Conservation (phyloP, 2,329 filamentous ascomycete genomes). For the Aspergillus costaricaensis region DNA sequence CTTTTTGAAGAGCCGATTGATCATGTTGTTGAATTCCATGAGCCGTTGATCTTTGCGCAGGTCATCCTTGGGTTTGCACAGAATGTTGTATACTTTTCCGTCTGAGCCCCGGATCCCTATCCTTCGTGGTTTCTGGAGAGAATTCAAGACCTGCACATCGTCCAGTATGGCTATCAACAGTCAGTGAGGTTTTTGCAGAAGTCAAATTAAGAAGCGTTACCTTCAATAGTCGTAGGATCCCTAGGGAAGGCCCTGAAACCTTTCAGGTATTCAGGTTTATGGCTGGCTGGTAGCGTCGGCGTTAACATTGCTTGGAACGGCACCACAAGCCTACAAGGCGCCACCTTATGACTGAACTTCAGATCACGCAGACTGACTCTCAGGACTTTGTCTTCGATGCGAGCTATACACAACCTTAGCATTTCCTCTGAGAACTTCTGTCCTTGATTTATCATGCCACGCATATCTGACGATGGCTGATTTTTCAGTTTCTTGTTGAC, state of each 20-base stretch:
- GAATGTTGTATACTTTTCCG: constrained; percentile 80
- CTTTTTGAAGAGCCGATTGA: constrained; percentile 89
- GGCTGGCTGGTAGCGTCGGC: constrained; percentile 71
- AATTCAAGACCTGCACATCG: constrained; percentile 85
- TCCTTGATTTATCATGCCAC: constrained; percentile 71
- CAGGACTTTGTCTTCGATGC: constrained; percentile 69
- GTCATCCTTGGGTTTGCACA: constrained; percentile 98
- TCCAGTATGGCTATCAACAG: constrained; percentile 65
- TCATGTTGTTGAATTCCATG: constrained; percentile 99
- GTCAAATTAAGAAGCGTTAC: constrained; percentile 29
- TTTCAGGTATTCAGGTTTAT: constrained; percentile 69
- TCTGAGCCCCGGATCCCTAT: constrained; percentile 87
- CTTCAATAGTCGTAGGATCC: constrained; percentile 78
- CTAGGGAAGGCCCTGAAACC: constrained; percentile 81
- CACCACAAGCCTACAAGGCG: constrained; percentile 82
- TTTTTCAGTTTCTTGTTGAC: constrained; percentile 52
- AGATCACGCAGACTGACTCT: constrained; percentile 78
- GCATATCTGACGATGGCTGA: constrained; percentile 61
- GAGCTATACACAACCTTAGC: constrained; percentile 75
- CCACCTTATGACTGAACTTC: constrained; percentile 78
- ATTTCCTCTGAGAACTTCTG: constrained; percentile 83
- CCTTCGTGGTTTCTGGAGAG: constrained; percentile 87
- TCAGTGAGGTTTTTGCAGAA: constrained; percentile 17
- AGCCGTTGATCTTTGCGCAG: constrained; percentile 94
- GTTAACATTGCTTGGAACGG: constrained; percentile 84